Base-by-base conservation (phyloP, 2,329 filamentous ascomycete genomes). In the Fusarium longipes region DNA sequence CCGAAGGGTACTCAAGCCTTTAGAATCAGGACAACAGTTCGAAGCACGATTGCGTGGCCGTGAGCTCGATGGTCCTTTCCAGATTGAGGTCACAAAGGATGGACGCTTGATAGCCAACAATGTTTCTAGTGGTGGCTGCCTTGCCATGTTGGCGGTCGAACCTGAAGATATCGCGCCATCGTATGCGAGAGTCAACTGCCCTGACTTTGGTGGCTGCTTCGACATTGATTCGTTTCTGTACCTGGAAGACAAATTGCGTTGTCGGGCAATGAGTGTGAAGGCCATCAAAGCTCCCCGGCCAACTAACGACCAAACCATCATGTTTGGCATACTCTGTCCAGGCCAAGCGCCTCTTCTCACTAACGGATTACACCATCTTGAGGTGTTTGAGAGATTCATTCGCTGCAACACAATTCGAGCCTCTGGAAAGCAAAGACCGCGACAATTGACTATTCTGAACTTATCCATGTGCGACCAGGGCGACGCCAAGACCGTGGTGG, bases 401-500 rank as follows among this genome's bases (percentile, higher is more conserved):
- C 17, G 29, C 24, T 40, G 49, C 5, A 32, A 17, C 9, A 45
- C 35, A 7, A 8, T 35, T 5, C n/a, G 1, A 8, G 10, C 15
- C 17, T 4, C 2, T n/a, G n/a, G 3, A 5, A 17, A 9, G 1
- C 15, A 24, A 4, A 11, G n/a, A 5, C 22, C 30, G 7, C 56
- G 52, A 10, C 17, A 30, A 40, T 10, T 57, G 12, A 49, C 56
- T 3, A n/a, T 58, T n/a, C 6, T 58, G 2, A 59, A 57, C 4
- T 30, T 59, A 0, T 59, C 56, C 0, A 42, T 59, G 52, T 59
- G 52, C 24, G 56, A 59, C 6, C 56, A 57, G 6, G 56, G 52
- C 3, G 40, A 59, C 10, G 56, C 56, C 5, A 42, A 57, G 15
- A 30, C 57, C 5, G 56, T 59, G 4, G 5, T 59, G 3, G 52